Conservation (phyloP, 2,329 filamentous ascomycete genomes). For the Dothidotthia symphoricarpi region DNA sequence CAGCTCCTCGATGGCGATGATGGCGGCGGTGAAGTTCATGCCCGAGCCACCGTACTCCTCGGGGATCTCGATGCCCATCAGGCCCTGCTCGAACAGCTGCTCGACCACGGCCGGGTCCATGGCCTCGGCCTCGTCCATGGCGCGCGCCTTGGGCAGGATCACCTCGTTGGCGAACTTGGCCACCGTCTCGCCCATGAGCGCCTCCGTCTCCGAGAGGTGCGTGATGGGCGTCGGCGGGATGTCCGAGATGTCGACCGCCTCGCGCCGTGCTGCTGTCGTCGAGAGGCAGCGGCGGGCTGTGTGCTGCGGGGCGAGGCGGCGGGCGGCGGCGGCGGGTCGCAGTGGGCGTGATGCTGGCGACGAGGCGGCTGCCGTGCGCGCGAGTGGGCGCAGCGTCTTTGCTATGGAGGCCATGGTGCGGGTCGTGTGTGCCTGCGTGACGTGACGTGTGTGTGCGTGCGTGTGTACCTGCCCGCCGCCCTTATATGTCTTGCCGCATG, state of each 20-base stretch:
- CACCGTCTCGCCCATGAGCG: slow-evolving; percentile 85
- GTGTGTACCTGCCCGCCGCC: too few species aligned
- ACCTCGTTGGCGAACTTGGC: slow-evolving; percentile 87
- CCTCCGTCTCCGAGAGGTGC: slow-evolving; percentile 85
- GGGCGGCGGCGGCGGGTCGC: slow-evolving; percentile 28
- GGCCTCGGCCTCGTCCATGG: slow-evolving; percentile 94
- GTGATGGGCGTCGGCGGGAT: slow-evolving; percentile 89
- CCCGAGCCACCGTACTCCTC: slow-evolving; percentile 95
- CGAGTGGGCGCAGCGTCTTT: slow-evolving; percentile 32
- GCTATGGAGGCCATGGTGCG: slow-evolving; percentile 33
- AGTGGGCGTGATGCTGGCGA: slow-evolving; percentile 25
- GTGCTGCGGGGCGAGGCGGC: slow-evolving; percentile 33
- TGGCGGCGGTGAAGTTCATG: slow-evolving; percentile 98
- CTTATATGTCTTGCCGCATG: too few species aligned
- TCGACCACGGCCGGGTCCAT: slow-evolving; percentile 90
- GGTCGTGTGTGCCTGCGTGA: slow-evolving; percentile 1
- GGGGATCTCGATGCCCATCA: slow-evolving; percentile 97
- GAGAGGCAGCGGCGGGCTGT: slow-evolving; percentile 44
- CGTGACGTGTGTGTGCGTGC: neutral
- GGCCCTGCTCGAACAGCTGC: slow-evolving; percentile 92
- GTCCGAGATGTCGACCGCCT: slow-evolving; percentile 59
- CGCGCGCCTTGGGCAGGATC: slow-evolving; percentile 84
- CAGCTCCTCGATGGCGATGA: slow-evolving; percentile 95
- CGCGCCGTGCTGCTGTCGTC: slow-evolving; percentile 38
- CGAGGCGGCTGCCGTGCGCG: slow-evolving; percentile 29